A percentile compares a stretch with the other conserved stretches of the same genome.
Conservation (phyloP, 441 rosid genomes). For the Euphorbia schlechtendalii region DNA sequence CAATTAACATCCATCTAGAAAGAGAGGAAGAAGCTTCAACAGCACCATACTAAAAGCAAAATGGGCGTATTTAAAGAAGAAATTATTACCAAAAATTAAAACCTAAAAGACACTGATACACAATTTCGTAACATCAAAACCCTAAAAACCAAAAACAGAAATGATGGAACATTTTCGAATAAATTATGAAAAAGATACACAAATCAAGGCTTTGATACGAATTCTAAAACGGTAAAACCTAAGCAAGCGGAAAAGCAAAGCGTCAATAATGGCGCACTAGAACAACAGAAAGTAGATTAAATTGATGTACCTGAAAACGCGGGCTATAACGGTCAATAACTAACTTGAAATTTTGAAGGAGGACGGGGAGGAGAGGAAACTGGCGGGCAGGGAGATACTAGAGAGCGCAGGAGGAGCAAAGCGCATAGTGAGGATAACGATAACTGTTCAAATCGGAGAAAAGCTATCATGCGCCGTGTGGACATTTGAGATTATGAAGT, state of each 20-base stretch:
- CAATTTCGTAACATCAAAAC: slow-evolving; percentile 5
- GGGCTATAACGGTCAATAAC: slow-evolving; percentile 27
- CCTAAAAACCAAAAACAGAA: neutral
- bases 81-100: neutral
- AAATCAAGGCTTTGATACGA: neutral
- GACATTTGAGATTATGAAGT: slow-evolving; percentile 18
- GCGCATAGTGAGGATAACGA: slow-evolving; percentile 38
- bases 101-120: neutral
- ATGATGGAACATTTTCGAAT: neutral
- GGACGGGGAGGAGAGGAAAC: slow-evolving; percentile 13
- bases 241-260: neutral
- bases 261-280: neutral
- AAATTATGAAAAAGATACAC: neutral
- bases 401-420: slow-evolving; percentile 22
- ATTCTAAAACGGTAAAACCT: neutral
- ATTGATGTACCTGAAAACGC: neutral
- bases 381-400: slow-evolving; percentile 19
- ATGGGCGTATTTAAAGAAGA: neutral
- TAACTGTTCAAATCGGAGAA: slow-evolving; percentile 18
- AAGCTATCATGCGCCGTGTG: slow-evolving; percentile 33
- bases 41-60: neutral
- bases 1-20: neutral
- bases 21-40: neutral
- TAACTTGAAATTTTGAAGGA: slow-evolving; percentile 11
- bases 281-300: neutral